phyloP scores from a whole-genome alignment of 495 filamentous ascomycete genomes.

The Tuber indicum region DNA sequence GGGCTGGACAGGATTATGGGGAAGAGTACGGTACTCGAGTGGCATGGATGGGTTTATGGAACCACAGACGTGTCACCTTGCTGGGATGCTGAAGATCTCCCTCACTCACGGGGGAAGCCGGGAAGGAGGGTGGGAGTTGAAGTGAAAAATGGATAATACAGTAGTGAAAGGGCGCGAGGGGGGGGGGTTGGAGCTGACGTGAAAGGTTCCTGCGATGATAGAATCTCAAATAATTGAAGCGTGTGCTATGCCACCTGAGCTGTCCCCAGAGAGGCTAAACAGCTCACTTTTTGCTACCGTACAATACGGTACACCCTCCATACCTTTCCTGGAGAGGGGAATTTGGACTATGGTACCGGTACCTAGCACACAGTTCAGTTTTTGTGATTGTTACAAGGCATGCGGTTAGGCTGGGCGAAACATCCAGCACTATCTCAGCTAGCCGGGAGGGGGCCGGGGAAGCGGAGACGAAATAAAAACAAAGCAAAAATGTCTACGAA shows the following conservation, averaged over 20 bases:
- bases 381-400: neutral
- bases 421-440: neutral
- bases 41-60: conserved; percentile 36
- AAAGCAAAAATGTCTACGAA: neutral
- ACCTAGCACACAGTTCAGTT: neutral
- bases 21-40: conserved; percentile 11
- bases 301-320: neutral
- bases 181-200: neutral
- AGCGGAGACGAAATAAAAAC: neutral
- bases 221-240: neutral
- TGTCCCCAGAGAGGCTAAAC: neutral
- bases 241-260: neutral
- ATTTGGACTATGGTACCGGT: neutral
- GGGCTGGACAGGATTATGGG: conserved; percentile 23
- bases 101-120: conserved; percentile 21
- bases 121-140: neutral
- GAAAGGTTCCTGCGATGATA: neutral
- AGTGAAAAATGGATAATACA: neutral
- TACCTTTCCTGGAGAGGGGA: neutral
- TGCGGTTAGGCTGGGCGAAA: neutral
- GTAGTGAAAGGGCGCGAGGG: neutral
- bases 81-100: conserved; percentile 35
- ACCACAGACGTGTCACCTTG: conserved; percentile 37
- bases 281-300: neutral
- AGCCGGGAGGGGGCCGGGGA: neutral